Conservation (phyloP, 1,139 yeast species). For the Blastobotrys apis region DNA sequence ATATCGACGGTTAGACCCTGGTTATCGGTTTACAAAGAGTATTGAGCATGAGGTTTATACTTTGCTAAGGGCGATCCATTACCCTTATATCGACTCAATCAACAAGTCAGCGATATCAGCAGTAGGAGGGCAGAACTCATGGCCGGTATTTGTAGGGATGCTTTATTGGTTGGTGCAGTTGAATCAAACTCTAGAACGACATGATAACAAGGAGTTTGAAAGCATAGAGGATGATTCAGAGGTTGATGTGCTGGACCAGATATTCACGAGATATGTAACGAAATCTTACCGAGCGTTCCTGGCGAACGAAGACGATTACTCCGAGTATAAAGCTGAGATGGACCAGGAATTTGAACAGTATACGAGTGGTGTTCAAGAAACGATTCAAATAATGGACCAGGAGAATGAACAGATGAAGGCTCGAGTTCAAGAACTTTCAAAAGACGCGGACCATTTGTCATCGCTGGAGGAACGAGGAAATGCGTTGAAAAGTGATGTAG, state of each 20-base stretch:
- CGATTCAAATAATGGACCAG: slow-evolving; percentile 42
- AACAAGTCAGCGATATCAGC: slow-evolving; percentile 84
- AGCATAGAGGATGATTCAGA: slow-evolving; percentile 37
- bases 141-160: slow-evolving; percentile 83
- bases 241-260: slow-evolving; percentile 46
- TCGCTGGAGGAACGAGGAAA: slow-evolving; percentile 52
- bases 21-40: slow-evolving; percentile 61
- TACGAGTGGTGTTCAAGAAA: slow-evolving; percentile 42
- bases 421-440: slow-evolving; percentile 32
- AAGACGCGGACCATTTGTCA: slow-evolving; percentile 41
- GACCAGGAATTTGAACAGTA: slow-evolving; percentile 48
- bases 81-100: slow-evolving; percentile 77
- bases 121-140: slow-evolving; percentile 76
- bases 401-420: slow-evolving; percentile 39
- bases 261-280: slow-evolving; percentile 62
- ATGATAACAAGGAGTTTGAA: slow-evolving; percentile 38
- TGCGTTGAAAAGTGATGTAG: slow-evolving; percentile 68
- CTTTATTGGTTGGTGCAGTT: slow-evolving; percentile 72
- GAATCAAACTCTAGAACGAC: slow-evolving; percentile 45
- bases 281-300: slow-evolving; percentile 67
- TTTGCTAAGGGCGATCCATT: slow-evolving; percentile 58
- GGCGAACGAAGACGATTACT: slow-evolving; percentile 52
- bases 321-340: slow-evolving; percentile 53
- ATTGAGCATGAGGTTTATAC: slow-evolving; percentile 74
- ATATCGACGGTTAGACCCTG: slow-evolving; percentile 73